Base-by-base conservation (phyloP, 805 yeast species). In the Wickerhamiella azyma region DNA sequence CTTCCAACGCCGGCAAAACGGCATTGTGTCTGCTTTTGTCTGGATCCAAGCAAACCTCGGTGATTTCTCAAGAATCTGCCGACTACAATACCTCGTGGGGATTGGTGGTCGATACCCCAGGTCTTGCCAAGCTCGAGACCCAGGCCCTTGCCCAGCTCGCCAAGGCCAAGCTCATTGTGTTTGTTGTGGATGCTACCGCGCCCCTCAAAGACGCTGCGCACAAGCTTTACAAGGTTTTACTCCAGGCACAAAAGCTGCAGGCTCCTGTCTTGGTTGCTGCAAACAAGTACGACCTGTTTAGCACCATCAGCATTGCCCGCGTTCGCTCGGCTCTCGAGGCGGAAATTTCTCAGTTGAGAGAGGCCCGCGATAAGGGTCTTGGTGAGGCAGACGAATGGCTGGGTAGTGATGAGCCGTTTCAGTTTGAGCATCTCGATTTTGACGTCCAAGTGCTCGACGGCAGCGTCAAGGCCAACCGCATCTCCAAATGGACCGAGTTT, bases 231-330 rank as follows among this genome's bases (percentile, higher is more conserved):
- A 68, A 73, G 41, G 64, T 85, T 37, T 68, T 86, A 38, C 66
- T 72, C 35, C 55, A 69, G 14, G 76, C 89, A 2, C 96, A 85
- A 58, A 65, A 63, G 53, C 66, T 70, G 43, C 75, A 78, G 14
- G 71, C 82, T 18, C 89, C 84, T 58, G 68, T 82, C 37, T 66
- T 82, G 41, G 64, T 92, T 48, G 92, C 88, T 14, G 78, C 92
- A 50, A 89, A 89, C 66, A 89, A 89, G 61, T 72, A 74, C 43
- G 97, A 92, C 55, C 71, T 79, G 35, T 92, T 92, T 65, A 84
- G 85, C 50, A 75, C 94, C 13, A 74, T 85, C 54, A 89, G 92
- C 17, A 68, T 77, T 9, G 55, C 63, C 43, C 77, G 81, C 56
- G 73, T 88, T 43, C 71, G 66, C 53, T 68, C 68, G 21, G 60